A percentile compares a stretch with the other conserved stretches of the same genome.
These are phyloP conservation scores for Angomonas desouzai DNA, from an alignment of 208 protist species.

Conservation along the genomic window DNA sequence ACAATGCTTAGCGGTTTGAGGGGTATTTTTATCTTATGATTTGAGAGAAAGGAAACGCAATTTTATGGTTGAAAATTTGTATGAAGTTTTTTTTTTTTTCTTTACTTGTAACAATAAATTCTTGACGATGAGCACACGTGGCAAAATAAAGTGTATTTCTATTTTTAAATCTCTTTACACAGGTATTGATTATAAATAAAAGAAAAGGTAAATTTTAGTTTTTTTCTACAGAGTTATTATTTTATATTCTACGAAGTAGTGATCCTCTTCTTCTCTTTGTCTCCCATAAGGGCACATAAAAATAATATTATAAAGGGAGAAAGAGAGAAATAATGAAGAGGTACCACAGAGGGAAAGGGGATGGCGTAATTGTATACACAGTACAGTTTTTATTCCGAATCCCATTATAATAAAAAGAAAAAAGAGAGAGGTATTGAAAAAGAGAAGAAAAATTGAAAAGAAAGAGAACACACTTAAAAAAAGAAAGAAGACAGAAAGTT, in stretches of 20 bases:
- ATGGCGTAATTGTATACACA: too few relatives aligned
- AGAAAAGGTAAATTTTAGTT: slow-evolving; percentile 8
- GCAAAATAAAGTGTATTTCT: slow-evolving; percentile 6
- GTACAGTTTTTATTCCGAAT: too few relatives aligned
- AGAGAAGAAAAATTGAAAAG: slow-evolving; percentile 14
- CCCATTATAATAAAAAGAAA: too few relatives aligned
- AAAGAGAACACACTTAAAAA: slow-evolving; percentile 7
- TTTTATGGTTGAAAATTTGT: too few relatives aligned
- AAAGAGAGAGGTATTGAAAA: neutral
- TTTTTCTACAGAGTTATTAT: neutral
- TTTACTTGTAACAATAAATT: neutral
- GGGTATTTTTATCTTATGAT: too few relatives aligned
- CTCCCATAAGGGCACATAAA: too few relatives aligned
- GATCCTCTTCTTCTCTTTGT: too few relatives aligned
- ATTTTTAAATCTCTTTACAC: too few relatives aligned
- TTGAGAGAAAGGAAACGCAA: neutral
- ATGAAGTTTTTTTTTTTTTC: neutral
- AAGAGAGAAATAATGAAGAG: neutral
- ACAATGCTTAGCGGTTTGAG: too few relatives aligned
- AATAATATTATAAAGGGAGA: slow-evolving; percentile 1
- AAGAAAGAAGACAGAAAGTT: neutral
- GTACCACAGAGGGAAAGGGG: neutral
- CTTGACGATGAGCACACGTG: neutral
- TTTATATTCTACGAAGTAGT: too few relatives aligned
- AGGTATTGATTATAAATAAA: neutral